phyloP scores from a whole-genome alignment of 805 yeast species.

The Kodamaea nitidulidarum region DNA sequence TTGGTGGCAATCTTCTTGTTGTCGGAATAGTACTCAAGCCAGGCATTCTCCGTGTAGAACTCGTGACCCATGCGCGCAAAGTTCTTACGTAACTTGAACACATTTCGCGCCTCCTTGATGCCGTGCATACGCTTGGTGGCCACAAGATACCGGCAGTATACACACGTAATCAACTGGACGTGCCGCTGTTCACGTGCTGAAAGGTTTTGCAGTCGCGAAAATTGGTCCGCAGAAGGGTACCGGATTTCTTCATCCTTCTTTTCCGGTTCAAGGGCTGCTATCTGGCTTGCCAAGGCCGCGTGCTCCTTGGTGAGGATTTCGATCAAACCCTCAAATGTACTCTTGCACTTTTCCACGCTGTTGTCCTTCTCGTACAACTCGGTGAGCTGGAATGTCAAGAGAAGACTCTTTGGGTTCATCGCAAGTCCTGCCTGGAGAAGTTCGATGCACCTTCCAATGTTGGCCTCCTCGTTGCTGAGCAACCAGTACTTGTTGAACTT shows the following conservation, averaged over 20 bases:
- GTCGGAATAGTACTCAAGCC: constrained; percentile 68
- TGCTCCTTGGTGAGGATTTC: constrained; percentile 41
- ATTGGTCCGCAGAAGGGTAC: constrained; percentile 14
- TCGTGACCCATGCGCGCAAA: constrained; percentile 63
- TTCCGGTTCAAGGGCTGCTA: constrained; percentile 18
- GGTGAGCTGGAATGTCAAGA: constrained; percentile 62
- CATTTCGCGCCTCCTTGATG: constrained; percentile 63
- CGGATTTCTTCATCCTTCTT: constrained; percentile 11
- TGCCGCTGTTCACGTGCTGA: constrained; percentile 21
- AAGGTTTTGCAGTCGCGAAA: constrained; percentile 15
- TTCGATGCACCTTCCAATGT: constrained; percentile 39
- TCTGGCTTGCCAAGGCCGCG: constrained; percentile 18
- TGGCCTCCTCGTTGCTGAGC: constrained; percentile 33
- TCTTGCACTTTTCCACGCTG: constrained; percentile 47
- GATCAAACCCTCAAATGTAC: constrained; percentile 49
- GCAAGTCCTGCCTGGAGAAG: constrained; percentile 51
- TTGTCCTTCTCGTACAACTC: constrained; percentile 63
- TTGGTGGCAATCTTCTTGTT: constrained; percentile 66
- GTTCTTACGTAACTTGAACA: constrained; percentile 66
- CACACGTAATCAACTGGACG: constrained; percentile 50
- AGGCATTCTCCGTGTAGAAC: constrained; percentile 76
- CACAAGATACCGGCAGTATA: constrained; percentile 68
- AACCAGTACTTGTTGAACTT: constrained; percentile 45
- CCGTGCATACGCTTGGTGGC: constrained; percentile 66
- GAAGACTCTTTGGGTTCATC: constrained; percentile 67